A percentile compares a stretch with the other conserved stretches of the same genome.
phyloP scores from a whole-genome alignment of 805 yeast species.

The Lipomyces yamanashiensis region DNA sequence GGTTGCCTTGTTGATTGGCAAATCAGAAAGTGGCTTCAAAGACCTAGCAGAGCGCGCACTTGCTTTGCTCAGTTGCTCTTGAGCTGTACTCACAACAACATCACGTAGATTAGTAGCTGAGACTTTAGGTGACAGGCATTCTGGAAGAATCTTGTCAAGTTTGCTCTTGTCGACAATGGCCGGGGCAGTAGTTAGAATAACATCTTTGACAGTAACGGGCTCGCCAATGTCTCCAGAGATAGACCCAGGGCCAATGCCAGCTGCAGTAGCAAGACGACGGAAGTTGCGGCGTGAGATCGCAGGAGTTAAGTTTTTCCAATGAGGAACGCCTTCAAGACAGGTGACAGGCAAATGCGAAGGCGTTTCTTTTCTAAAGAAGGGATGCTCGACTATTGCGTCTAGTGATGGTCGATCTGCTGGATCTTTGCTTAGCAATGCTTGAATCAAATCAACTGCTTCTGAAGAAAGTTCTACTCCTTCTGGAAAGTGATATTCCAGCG shows the following conservation, averaged over 20 bases:
- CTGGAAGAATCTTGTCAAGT: constrained; percentile 26
- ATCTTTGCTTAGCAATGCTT: constrained; percentile 72
- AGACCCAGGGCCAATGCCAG: constrained; percentile 36
- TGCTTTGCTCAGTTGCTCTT: constrained; percentile 15
- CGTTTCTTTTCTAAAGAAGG: constrained; percentile 87
- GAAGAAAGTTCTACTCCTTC: constrained; percentile 62
- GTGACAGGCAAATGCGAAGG: constrained; percentile 70
- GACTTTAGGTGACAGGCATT: constrained; percentile 31
- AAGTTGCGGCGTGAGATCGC: constrained; percentile 30
- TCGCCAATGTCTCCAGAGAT: constrained; percentile 25
- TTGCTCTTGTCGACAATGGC: constrained; percentile 9
- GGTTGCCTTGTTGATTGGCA: constrained; percentile 24
- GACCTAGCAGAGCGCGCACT: constrained; percentile 20
- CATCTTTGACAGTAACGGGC: constrained; percentile 25
- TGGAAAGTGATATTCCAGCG: constrained; percentile 81
- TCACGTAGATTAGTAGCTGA: constrained; percentile 21
- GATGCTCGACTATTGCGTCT: constrained; percentile 75
- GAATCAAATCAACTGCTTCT: constrained; percentile 74
- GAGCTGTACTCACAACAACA: constrained; percentile 23
- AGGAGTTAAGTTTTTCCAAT: constrained; percentile 47
- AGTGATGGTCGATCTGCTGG: constrained; percentile 80
- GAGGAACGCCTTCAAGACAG: constrained; percentile 68
- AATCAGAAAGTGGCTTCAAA: constrained; percentile 26
- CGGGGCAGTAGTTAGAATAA: constrained; percentile 7
- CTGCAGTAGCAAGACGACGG: constrained; percentile 26